Conservation (phyloP, 805 yeast species). For the Lipomyces starkeyi region DNA sequence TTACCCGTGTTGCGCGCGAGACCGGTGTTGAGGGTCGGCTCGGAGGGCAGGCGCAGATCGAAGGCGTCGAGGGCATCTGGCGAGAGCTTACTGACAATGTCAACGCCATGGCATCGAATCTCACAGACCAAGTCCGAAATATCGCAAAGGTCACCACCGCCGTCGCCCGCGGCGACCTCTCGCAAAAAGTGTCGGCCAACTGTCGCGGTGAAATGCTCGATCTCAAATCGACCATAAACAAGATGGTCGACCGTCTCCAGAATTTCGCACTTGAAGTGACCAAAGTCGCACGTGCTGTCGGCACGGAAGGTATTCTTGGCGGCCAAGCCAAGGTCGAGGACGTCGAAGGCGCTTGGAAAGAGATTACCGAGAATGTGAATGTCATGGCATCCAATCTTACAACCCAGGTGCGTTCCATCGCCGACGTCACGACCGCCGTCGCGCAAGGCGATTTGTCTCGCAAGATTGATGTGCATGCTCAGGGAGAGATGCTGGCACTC, state of each 20-base stretch:
- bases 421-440: conserved; percentile 89
- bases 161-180: conserved; percentile 81
- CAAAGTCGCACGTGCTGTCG: conserved; percentile 84
- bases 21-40: conserved; percentile 88
- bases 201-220: conserved; percentile 82
- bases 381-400: conserved; percentile 88
- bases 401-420: conserved; percentile 86
- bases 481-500: conserved; percentile 85
- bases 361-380: conserved; percentile 81
- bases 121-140: conserved; percentile 86
- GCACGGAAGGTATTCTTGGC: conserved; percentile 86
- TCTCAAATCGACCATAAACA: conserved; percentile 81
- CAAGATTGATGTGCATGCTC: conserved; percentile 87
- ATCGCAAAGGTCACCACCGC: conserved; percentile 89
- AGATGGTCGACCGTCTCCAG: conserved; percentile 85
- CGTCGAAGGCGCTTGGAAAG: conserved; percentile 87
- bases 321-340: conserved; percentile 84
- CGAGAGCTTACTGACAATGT: conserved; percentile 84
- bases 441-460: conserved; percentile 88
- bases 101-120: conserved; percentile 86
- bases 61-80: conserved; percentile 86
- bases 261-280: conserved; percentile 85
- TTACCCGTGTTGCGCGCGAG: conserved; percentile 84
- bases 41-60: conserved; percentile 86
- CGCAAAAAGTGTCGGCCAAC: conserved; percentile 84